phyloP scores from a whole-genome alignment of 2,329 filamentous ascomycete species.

The Apiospora malaysiana region DNA sequence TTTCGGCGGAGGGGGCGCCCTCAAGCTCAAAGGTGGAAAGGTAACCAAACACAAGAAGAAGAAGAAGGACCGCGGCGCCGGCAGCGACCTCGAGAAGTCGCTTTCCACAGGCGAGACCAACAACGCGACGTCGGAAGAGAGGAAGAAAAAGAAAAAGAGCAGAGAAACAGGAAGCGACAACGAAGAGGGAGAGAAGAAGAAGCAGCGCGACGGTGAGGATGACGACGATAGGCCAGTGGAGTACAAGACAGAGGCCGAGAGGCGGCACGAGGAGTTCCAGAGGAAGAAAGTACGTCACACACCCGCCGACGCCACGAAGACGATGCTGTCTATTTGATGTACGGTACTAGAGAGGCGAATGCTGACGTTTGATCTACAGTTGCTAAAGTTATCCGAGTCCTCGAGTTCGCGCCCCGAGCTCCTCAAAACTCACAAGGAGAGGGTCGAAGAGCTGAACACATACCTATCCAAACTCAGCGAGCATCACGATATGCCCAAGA shows the following conservation, averaged over 20 bases:
- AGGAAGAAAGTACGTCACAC: slow-evolving; percentile 72
- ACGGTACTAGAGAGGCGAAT: not conserved
- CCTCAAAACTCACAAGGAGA: slow-evolving; percentile 95
- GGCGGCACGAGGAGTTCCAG: slow-evolving; percentile 78
- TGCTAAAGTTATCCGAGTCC: slow-evolving; percentile 77
- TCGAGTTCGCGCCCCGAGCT: slow-evolving; percentile 69
- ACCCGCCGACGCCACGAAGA: not conserved
- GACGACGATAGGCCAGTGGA: slow-evolving; percentile 37
- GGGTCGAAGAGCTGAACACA: slow-evolving; percentile 93
- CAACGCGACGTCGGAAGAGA: slow-evolving; percentile 43
- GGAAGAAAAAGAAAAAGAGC: slow-evolving; percentile 33
- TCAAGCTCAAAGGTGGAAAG: slow-evolving; percentile 84
- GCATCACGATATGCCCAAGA: slow-evolving; percentile 93
- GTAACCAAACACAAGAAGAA: slow-evolving; percentile 70
- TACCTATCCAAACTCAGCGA: slow-evolving; percentile 92
- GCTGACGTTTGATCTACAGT: slow-evolving; percentile 50
- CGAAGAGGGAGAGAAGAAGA: slow-evolving; percentile 38
- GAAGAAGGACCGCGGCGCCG: slow-evolving; percentile 52
- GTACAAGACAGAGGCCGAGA: slow-evolving; percentile 84
- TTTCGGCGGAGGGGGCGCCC: slow-evolving; percentile 70
- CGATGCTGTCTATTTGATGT: not conserved
- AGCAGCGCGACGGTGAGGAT: slow-evolving; percentile 36
- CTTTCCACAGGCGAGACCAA: slow-evolving; percentile 42
- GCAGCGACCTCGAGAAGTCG: slow-evolving; percentile 53
- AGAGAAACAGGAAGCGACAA: slow-evolving; percentile 35